Evolutionary conservation across 78 protist genomes (phyloP).

Genomic region (Planoprotostelium fungivorum): DNA sequence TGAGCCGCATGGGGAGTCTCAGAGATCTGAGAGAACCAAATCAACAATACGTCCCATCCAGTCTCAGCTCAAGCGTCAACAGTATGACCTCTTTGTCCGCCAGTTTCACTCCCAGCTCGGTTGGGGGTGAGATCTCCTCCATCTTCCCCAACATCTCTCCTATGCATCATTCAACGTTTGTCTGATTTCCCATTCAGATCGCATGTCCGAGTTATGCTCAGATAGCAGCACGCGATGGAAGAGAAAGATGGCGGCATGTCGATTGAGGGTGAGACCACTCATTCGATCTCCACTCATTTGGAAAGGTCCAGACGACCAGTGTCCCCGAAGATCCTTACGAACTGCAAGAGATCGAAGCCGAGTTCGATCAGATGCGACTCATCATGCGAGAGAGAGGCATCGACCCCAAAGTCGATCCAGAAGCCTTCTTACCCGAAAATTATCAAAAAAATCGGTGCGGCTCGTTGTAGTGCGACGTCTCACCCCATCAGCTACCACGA

Average conservation of each 20-base stretch:
- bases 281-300: not conserved
- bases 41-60: too few species aligned
- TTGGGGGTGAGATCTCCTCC: too few species aligned
- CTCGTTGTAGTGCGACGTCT: too few species aligned
- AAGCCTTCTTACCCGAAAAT: not conserved
- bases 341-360: not conserved
- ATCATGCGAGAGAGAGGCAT: not conserved
- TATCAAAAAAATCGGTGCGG: not conserved
- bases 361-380: not conserved
- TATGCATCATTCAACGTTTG: too few species aligned
- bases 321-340: not conserved
- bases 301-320: not conserved
- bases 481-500: constrained; percentile 60
- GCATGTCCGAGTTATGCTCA: too few species aligned
- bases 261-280: not conserved
- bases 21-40: too few species aligned
- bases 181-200: too few species aligned
- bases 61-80: not conserved
- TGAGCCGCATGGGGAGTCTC: not conserved
- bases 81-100: not conserved
- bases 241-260: not conserved
- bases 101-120: not conserved
- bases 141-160: too few species aligned
- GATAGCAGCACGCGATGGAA: not conserved
- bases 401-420: not conserved